Percentiles rank a stretch among this genome's conserved stretches.
phyloP scores from a whole-genome alignment of 352 stramenopile species.

The Phytophthora capsici region DNA sequence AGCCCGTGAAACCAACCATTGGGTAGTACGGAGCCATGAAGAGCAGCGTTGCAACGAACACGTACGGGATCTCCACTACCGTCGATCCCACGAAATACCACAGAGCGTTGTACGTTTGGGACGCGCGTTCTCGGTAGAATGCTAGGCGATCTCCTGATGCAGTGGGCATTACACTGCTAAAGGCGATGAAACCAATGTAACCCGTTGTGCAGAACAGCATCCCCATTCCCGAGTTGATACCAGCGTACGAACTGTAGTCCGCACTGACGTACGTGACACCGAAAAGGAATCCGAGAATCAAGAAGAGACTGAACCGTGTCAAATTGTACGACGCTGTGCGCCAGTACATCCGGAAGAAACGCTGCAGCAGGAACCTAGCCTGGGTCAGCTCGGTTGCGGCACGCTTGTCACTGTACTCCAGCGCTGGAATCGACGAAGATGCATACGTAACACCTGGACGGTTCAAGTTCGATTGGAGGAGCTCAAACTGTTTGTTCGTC shows the following conservation, averaged over 20 bases:
- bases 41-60: constrained; percentile 19
- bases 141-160: constrained; percentile 74
- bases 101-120: constrained; percentile 48
- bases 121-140: constrained; percentile 89
- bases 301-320: constrained; percentile 48
- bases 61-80: constrained; percentile 54
- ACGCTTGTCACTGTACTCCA: constrained; percentile 45
- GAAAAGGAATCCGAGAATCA: constrained; percentile 30
- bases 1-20: constrained; percentile 23
- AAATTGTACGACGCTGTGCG: constrained; percentile 45
- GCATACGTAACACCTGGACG: constrained; percentile 38
- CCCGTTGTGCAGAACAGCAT: constrained; percentile 76
- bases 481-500: constrained; percentile 31
- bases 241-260: constrained; percentile 31
- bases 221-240: constrained; percentile 36
- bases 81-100: constrained; percentile 23
- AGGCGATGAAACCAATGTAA: constrained; percentile 73
- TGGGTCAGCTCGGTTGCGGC: constrained; percentile 27
- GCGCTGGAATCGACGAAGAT: constrained; percentile 28
- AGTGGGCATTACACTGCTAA: constrained; percentile 68
- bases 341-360: constrained; percentile 79
- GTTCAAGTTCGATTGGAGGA: constrained; percentile 40
- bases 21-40: constrained; percentile 24
- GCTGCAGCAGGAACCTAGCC: constrained; percentile 48
- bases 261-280: constrained; percentile 28